Evolutionary conservation across 176 grass and related monocot species (phyloP), one percentile per base, ranked within the genome.

Genomic region (Urochloa ruziziensis): DNA sequence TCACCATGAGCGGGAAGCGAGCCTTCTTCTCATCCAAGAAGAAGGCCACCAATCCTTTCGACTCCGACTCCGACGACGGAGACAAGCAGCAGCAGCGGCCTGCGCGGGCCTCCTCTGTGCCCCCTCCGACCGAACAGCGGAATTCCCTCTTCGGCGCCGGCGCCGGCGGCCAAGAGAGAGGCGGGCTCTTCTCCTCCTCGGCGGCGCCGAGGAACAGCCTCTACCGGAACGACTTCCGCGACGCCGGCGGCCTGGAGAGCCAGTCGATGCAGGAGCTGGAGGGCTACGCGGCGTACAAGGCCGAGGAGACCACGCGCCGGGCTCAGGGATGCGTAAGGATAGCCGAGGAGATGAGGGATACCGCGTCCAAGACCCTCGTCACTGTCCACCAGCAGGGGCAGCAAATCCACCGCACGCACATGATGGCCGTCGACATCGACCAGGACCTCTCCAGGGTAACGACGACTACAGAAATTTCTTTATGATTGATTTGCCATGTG

Each of bases 361-460:
- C 81, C 36, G 94, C 94, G 0, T 89, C 94, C 1, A 97, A 92
- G 44, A 97, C 85, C 62, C 91, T 97, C 7, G 85, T 97, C 68
- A 89, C 86, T 56, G 85, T 97, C 23, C 94, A 97, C 85, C 94
- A 94, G 70, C 94, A 97, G 69, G 94, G 94, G 1, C 83, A 97
- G 73, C 92, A 97, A 82, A 94, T 97, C 79, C 85, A 78, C 62
- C 87, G 80, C 82, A 94, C 92, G 7, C 94, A 97, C 78, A 68
- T 84, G 67, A 86, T 89, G 75, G 90, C 92, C 61, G n/a, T 87
- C 52, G 90, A 97, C 87, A 97, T 97, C 79, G 94, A 97, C 73
- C 88, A 90, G 49, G 94, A 97, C 76, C 91, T 97, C 4, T 87
- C 91, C 37, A 89, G 94, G 88, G 94, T 97, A 94, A n/a, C 11